Evolutionary conservation across 768 basidiomycete species (phyloP), one percentile per base, ranked within the genome.

Genomic region (Solioccasus polychromus): DNA sequence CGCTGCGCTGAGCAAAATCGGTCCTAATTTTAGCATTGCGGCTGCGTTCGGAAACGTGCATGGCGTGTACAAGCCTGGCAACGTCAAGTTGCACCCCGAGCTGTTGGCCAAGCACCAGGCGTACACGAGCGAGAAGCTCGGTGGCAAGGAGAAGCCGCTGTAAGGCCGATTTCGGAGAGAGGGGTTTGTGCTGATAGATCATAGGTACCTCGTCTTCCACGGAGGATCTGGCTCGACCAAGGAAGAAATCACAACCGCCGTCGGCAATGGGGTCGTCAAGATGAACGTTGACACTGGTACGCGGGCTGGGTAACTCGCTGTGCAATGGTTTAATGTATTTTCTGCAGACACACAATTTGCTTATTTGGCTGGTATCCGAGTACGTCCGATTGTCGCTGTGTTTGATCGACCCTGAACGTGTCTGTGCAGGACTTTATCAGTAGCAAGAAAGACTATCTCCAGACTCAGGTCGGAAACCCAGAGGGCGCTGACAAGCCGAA

Each of bases 31-130:
- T 74, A 90, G 87, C 58, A 97, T 98, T 63, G 96, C 96, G 25
- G 96, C 96, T 57, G 95, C 87, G 15, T 97, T 98, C 66, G 96
- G 96, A 29, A 98, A 99, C 71, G 96, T 98, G 25, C 95, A 99
- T 68, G 95, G 95, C 62, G 95, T 99, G 41, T 99, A 99, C 79
- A 98, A 96, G 75, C 92, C 93, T 32, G 96, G 96, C 49, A 99
- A 99, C 69, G 96, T 99, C 66, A 82, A 78, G 58, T 81, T 99
- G 52, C 85, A 86, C 56, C 96, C 96, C 15, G 91, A 88, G 53
- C 78, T 99, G 50, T 80, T 99, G 54, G 78, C 79, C 24, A 91
- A 92, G 74, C 96, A 99, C 74, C 96, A 99, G 71, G 65, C 66
- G 20, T 83, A 80, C 71, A 79, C 85, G 39, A 75, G 74, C 60